Conservation (phyloP, 2,329 filamentous ascomycete genomes). For the Neoarthrinium moseri region DNA sequence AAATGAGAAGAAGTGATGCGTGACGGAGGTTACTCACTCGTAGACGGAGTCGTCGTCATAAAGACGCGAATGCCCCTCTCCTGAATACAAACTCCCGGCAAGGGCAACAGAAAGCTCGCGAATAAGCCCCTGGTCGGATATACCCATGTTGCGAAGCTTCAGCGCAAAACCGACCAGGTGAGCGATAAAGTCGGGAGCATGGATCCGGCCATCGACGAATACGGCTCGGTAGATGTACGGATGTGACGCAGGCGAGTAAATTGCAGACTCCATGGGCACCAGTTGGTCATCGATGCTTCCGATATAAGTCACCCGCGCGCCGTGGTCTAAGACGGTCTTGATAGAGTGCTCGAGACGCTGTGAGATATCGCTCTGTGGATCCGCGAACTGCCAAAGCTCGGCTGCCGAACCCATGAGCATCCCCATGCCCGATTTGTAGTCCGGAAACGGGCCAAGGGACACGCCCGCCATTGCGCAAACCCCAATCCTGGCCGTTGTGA, state of each 20-base stretch:
- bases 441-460: conserved; percentile 86
- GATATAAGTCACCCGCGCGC: conserved; percentile 81
- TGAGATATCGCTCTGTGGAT: conserved; percentile 77
- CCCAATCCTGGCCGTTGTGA: conserved; percentile 74
- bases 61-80: conserved; percentile 88
- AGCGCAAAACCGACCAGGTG: conserved; percentile 90
- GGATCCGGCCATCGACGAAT: conserved; percentile 89
- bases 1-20: not conserved
- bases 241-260: conserved; percentile 81
- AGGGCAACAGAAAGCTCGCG: conserved; percentile 85
- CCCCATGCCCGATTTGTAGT: conserved; percentile 84
- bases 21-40: conserved; percentile 55
- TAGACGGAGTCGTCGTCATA: conserved; percentile 91
- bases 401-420: conserved; percentile 88
- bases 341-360: conserved; percentile 77
- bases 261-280: conserved; percentile 89
- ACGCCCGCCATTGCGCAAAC: conserved; percentile 88
- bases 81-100: conserved; percentile 86
- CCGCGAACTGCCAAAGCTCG: conserved; percentile 91
- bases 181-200: conserved; percentile 90
- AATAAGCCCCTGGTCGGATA: conserved; percentile 90
- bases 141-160: conserved; percentile 88
- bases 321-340: conserved; percentile 71
- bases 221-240: conserved; percentile 95
- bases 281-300: conserved; percentile 97